These are phyloP conservation scores for Raffaelea deltoideospora DNA, from an alignment of 2,329 filamentous ascomycete genomes.

Conservation along the genomic window DNA sequence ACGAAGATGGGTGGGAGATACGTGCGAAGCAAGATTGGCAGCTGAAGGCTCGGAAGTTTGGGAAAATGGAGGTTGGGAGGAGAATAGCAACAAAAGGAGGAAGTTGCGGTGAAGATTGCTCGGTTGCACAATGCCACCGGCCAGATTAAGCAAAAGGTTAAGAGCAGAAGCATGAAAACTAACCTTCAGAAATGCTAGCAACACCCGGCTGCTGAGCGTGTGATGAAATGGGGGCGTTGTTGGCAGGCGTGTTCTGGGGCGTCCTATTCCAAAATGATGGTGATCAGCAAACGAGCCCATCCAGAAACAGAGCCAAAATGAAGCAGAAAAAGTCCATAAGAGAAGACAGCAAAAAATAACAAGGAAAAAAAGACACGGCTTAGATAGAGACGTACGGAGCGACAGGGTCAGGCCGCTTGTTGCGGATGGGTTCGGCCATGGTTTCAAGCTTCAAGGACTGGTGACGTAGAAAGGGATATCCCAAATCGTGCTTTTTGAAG, in stretches of 20 bases:
- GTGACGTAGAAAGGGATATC: constrained; percentile 7
- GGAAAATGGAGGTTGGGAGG: not conserved
- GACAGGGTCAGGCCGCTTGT: constrained; percentile 42
- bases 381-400: constrained; percentile 45
- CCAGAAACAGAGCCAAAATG: not conserved
- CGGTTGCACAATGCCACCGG: too few species aligned
- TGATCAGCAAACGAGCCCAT: constrained; percentile 6
- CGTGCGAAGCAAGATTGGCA: not conserved
- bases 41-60: not conserved
- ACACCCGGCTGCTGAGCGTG: constrained; percentile 92
- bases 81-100: not conserved
- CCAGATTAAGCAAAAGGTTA: constrained; percentile 1
- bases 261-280: constrained; percentile 63
- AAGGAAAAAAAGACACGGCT: constrained; percentile 3
- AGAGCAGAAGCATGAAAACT: constrained; percentile 18
- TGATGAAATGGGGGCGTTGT: constrained; percentile 91
- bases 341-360: constrained; percentile 1
- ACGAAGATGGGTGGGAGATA: not conserved
- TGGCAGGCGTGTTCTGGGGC: constrained; percentile 93
- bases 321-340: not conserved
- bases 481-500: too few species aligned
- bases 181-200: constrained; percentile 94
- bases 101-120: not conserved
- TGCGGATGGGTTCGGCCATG: constrained; percentile 51
- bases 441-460: too few species aligned